Evolutionary conservation across 2,329 filamentous ascomycete species (phyloP).

Genomic region (Sporothrix protearum): DNA sequence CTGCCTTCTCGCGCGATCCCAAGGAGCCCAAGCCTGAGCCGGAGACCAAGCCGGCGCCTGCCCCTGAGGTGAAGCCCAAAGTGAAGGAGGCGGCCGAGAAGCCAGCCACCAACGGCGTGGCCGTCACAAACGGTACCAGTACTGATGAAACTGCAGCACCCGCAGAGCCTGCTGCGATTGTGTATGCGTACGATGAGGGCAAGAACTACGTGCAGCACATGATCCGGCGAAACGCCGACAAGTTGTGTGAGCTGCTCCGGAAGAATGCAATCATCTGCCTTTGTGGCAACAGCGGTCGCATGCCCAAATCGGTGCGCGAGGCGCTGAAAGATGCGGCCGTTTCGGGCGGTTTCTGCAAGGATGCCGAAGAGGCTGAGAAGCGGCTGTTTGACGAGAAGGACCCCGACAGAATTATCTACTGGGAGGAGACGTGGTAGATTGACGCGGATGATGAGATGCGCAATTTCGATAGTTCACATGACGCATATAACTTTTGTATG

Average conservation of each 20-base stretch:
- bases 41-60: not conserved
- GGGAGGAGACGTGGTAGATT: conserved; percentile 58
- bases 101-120: not conserved
- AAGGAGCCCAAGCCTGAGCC: conserved; percentile 10
- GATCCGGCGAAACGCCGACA: conserved; percentile 43
- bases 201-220: conserved; percentile 58
- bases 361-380: conserved; percentile 40
- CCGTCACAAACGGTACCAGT: not conserved
- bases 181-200: conserved; percentile 31
- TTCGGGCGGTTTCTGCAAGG: conserved; percentile 34
- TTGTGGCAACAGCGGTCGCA: conserved; percentile 56
- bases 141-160: not conserved
- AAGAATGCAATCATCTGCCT: conserved; percentile 48
- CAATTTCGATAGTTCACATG: not conserved
- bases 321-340: conserved; percentile 51
- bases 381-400: conserved; percentile 26
- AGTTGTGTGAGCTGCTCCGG: conserved; percentile 40
- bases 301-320: conserved; percentile 54
- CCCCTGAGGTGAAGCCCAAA: not conserved
- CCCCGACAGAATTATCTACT: conserved; percentile 43
- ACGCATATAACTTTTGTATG: not conserved
- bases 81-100: not conserved
- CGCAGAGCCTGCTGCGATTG: not conserved
- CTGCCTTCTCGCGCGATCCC: conserved; percentile 50
- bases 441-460: not conserved